phyloP scores from a whole-genome alignment of 306 rosid genomes.

The Comarum palustre region DNA sequence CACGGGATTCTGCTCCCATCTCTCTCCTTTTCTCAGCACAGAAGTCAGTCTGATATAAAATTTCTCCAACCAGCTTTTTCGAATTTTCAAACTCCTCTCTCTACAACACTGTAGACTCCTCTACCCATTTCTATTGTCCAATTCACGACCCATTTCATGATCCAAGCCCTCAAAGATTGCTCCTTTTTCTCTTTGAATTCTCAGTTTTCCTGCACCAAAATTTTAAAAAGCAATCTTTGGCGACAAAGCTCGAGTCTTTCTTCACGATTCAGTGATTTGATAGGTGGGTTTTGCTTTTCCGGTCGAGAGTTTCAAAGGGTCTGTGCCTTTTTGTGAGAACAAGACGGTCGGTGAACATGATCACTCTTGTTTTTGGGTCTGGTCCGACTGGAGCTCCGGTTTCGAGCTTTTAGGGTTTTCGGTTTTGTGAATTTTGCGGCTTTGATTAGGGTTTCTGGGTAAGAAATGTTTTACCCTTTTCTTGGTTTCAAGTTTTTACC shows the following conservation, averaged over 20 bases:
- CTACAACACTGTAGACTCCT: constrained; percentile 16
- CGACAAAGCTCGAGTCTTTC: constrained; percentile 29
- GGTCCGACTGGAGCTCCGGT: constrained; percentile 19
- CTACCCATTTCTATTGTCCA: constrained; percentile 12
- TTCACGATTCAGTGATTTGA: constrained; percentile 25
- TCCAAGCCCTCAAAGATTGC: constrained; percentile 16
- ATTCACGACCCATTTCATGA: background rate
- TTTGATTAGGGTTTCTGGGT: constrained; percentile 35
- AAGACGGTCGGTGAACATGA: constrained; percentile 29
- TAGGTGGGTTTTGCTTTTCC: constrained; percentile 27
- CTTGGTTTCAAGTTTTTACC: constrained; percentile 3
- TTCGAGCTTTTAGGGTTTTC: constrained; percentile 32
- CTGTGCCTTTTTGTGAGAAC: constrained; percentile 18
- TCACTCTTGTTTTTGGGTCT: constrained; percentile 14
- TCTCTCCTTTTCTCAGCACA: constrained; percentile 8
- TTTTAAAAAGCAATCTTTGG: constrained; percentile 15
- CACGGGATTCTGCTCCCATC: constrained; percentile 25
- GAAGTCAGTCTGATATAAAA: constrained; percentile 31
- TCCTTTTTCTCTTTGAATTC: background rate
- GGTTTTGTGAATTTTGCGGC: constrained; percentile 23
- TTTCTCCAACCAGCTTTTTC: constrained; percentile 61
- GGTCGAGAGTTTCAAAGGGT: constrained; percentile 17
- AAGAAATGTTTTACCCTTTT: constrained; percentile 22
- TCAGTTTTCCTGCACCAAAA: background rate
- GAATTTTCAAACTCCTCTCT: constrained; percentile 37